Conservation (phyloP, 345 rosid species). For the Salix exigua region DNA sequence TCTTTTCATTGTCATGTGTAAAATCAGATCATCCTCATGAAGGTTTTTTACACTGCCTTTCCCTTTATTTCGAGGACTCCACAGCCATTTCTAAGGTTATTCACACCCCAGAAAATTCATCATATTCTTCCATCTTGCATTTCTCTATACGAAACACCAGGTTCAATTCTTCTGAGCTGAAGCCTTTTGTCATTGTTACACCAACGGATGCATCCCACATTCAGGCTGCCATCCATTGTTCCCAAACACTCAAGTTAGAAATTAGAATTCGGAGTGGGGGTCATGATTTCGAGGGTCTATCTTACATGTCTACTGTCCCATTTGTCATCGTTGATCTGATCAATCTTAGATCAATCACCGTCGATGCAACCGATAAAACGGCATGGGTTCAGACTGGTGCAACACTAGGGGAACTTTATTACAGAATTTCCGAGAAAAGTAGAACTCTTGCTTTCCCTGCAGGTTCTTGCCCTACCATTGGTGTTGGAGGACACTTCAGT, state of each 20-base stretch:
- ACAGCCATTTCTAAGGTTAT: background rate
- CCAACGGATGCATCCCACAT: constrained; percentile 53
- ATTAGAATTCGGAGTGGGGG: constrained; percentile 23
- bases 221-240: constrained; percentile 56
- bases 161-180: constrained; percentile 45
- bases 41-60: no score
- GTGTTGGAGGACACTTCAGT: background rate
- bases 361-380: constrained; percentile 37
- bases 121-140: constrained; percentile 33
- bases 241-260: constrained; percentile 32
- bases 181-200: constrained; percentile 53
- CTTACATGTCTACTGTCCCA: no score
- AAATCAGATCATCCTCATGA: no score
- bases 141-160: constrained; percentile 46
- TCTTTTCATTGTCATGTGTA: no score
- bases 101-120: background rate
- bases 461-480: background rate
- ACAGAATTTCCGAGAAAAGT: constrained; percentile 49
- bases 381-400: constrained; percentile 80
- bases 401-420: constrained; percentile 61
- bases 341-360: constrained; percentile 46
- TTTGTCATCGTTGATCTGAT: constrained; percentile 38
- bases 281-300: no score
- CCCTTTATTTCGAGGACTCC: no score
- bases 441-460: constrained; percentile 32